Conservation (phyloP, 495 filamentous ascomycete genomes). For the Amphirosellinia nigrospora region DNA sequence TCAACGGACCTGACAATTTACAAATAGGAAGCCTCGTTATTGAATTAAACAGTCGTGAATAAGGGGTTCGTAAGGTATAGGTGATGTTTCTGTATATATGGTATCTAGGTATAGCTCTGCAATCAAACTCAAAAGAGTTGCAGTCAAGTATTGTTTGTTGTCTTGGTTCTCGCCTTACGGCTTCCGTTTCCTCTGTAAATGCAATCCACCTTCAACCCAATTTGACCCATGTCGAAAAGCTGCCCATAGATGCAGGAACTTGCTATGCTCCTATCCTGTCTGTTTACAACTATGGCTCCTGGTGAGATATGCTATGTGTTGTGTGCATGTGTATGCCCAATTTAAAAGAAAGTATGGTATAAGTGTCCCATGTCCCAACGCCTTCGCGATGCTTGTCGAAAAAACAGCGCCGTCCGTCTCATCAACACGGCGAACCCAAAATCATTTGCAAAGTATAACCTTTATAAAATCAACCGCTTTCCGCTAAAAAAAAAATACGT, state of each 20-base stretch:
- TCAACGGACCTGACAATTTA: not conserved
- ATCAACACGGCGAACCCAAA: not conserved
- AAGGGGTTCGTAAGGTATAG: not conserved
- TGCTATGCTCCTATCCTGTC: not conserved
- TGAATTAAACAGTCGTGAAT: too few relatives aligned
- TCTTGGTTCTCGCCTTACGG: not conserved
- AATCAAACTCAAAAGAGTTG: not conserved
- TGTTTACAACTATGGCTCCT: not conserved
- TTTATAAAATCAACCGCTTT: not conserved
- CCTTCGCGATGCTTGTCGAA: conserved; percentile 15
- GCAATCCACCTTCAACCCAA: not conserved
- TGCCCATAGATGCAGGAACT: not conserved
- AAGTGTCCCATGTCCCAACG: conserved; percentile 6
- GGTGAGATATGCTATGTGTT: not conserved
- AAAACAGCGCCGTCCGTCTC: not conserved
- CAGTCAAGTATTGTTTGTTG: conserved; percentile 5
- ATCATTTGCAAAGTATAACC: not conserved
- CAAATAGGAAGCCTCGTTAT: not conserved
- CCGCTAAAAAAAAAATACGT: not conserved
- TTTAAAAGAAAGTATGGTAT: conserved; percentile 1
- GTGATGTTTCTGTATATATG: conserved; percentile 4
- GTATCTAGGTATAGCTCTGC: not conserved
- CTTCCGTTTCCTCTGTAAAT: not conserved
- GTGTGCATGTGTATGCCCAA: not conserved
- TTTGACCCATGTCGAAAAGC: not conserved